phyloP scores from a whole-genome alignment of 805 yeast species.

The Myxozyma monticola region DNA sequence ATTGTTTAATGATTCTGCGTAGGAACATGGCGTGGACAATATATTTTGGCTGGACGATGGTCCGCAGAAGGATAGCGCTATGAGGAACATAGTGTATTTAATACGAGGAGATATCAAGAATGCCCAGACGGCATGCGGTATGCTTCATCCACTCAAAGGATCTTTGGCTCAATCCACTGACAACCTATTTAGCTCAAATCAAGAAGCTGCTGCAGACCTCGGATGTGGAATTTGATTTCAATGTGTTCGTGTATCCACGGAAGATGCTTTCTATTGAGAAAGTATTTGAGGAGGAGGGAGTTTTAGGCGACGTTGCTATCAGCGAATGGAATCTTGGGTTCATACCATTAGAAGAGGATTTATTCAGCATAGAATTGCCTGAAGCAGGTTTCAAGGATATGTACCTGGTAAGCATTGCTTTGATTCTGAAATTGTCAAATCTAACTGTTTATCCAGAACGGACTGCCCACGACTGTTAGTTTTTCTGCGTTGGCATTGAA shows the following conservation, averaged over 20 bases:
- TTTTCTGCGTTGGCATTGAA: conserved; percentile 53
- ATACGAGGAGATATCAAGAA: conserved; percentile 31
- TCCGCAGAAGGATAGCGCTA: conserved; percentile 26
- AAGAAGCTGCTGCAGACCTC: conserved; percentile 27
- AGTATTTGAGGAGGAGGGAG: conserved; percentile 40
- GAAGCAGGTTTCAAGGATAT: conserved; percentile 44
- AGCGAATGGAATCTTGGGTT: conserved; percentile 48
- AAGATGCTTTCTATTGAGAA: conserved; percentile 33
- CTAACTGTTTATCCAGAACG: conserved; percentile 28
- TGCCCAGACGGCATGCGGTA: conserved; percentile 24
- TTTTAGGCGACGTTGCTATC: conserved; percentile 46
- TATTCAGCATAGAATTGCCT: conserved; percentile 47
- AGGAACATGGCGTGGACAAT: conserved; percentile 49
- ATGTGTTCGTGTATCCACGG: conserved; percentile 35
- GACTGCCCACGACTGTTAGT: conserved; percentile 41
- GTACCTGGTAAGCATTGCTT: conserved; percentile 37
- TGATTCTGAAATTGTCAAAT: conserved; percentile 24
- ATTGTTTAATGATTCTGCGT: background rate
- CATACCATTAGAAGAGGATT: conserved; percentile 45
- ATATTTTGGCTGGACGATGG: conserved; percentile 48
- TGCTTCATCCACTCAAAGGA: background rate
- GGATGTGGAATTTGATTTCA: conserved; percentile 31
- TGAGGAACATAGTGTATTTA: conserved; percentile 33
- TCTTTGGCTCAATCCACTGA: background rate
- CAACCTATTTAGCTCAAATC: conserved; percentile 22